phyloP scores from a whole-genome alignment of 345 rosid genomes.

The Corchorus olitorius region DNA sequence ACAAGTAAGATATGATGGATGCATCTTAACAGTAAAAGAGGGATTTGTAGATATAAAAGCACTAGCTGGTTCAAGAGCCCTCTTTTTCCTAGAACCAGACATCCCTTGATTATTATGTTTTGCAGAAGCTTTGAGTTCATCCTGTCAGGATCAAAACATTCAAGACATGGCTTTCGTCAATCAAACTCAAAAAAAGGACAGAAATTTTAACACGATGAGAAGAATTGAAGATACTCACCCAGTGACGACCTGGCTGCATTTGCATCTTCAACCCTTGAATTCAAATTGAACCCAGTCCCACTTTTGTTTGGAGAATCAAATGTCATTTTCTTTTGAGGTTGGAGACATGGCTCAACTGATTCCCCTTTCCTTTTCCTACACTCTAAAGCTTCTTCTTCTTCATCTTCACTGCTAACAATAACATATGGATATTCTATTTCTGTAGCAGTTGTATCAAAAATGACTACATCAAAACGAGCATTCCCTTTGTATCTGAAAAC shows the following conservation, averaged over 20 bases:
- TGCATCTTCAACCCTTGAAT: not conserved
- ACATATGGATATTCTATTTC: constrained; percentile 31
- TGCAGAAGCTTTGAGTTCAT: too few species aligned
- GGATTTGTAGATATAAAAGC: constrained; percentile 8
- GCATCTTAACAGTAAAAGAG: constrained; percentile 12
- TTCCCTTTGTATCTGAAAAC: constrained; percentile 34
- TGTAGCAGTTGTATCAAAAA: constrained; percentile 23
- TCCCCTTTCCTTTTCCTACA: not conserved
- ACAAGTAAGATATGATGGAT: not conserved
- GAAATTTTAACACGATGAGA: too few species aligned
- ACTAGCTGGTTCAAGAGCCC: not conserved
- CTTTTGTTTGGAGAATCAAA: not conserved
- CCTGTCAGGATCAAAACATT: too few species aligned
- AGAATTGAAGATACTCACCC: too few species aligned
- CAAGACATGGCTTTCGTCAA: too few species aligned
- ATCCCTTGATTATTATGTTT: too few species aligned
- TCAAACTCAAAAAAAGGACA: too few species aligned
- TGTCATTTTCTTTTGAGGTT: not conserved
- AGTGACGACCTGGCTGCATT: too few species aligned
- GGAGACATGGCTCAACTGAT: not conserved
- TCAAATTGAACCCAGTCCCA: too few species aligned
- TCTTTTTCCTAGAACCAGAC: not conserved
- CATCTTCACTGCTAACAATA: not conserved
- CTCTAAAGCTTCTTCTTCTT: not conserved
- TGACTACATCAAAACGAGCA: constrained; percentile 21